These are phyloP conservation scores for Saccharomycopsis capsularis DNA, from an alignment of 805 yeast species.

Conservation along the genomic window DNA sequence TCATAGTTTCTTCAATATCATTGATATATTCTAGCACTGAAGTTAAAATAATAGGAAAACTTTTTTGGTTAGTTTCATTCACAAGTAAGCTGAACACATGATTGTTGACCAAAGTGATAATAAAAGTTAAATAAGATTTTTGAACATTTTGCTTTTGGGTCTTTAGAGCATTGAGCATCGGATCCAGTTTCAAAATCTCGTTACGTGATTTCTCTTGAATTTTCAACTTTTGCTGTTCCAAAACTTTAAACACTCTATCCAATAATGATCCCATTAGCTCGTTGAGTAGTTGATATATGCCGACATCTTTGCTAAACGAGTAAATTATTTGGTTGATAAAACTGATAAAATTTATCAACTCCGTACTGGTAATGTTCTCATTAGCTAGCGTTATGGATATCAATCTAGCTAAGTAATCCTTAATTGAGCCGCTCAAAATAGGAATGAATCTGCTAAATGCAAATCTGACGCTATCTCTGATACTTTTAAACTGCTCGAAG, in stretches of 20 bases:
- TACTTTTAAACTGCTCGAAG: constrained; percentile 54
- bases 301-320: constrained; percentile 57
- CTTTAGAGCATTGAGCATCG: constrained; percentile 6
- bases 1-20: constrained; percentile 53
- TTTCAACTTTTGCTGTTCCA: constrained; percentile 36
- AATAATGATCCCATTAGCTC: constrained; percentile 70
- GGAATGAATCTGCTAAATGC: constrained; percentile 84
- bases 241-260: constrained; percentile 48
- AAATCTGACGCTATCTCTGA: constrained; percentile 82
- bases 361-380: constrained; percentile 51
- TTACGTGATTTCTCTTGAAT: constrained; percentile 31
- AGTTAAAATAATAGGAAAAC: constrained; percentile 53
- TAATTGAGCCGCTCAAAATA: constrained; percentile 45
- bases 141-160: constrained; percentile 40
- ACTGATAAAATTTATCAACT: constrained; percentile 72
- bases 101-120: constrained; percentile 67
- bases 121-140: constrained; percentile 59
- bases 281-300: constrained; percentile 66
- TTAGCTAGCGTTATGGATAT: constrained; percentile 57
- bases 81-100: constrained; percentile 72
- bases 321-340: constrained; percentile 87
- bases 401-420: constrained; percentile 57
- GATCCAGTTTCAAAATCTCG: constrained; percentile 5
- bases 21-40: constrained; percentile 60
- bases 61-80: constrained; percentile 55